phyloP scores from a whole-genome alignment of 2,329 filamentous ascomycete species.

The Xylaria sp. region DNA sequence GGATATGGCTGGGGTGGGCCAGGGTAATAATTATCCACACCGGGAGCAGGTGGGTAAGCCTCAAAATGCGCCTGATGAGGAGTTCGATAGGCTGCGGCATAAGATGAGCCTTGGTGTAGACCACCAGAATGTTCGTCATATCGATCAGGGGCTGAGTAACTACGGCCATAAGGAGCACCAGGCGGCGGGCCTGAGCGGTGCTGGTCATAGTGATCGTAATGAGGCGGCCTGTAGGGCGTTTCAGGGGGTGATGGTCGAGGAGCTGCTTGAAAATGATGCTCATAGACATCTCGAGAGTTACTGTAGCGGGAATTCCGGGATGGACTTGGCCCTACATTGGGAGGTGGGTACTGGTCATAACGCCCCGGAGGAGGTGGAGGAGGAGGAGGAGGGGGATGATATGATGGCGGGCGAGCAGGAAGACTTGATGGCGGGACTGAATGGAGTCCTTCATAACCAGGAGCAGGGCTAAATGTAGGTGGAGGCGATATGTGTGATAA shows the following conservation, averaged over 20 bases:
- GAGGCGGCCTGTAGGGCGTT: conserved; percentile 8
- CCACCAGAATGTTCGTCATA: conserved; percentile 26
- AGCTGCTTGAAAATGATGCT: conserved; percentile 19
- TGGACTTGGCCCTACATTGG: conserved; percentile 11
- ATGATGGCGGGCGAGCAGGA: conserved; percentile 21
- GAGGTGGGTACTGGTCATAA: conserved; percentile 31
- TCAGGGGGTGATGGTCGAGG: conserved; percentile 22
- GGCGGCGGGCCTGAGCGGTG: conserved; percentile 20
- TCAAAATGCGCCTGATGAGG: conserved; percentile 27
- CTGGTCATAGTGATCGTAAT: conserved; percentile 30
- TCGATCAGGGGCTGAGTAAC: conserved; percentile 28
- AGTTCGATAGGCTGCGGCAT: conserved; percentile 12
- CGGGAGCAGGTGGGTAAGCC: conserved; percentile 31
- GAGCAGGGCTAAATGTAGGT: conserved; percentile 35
- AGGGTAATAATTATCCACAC: conserved; percentile 25
- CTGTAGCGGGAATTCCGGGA: conserved; percentile 15
- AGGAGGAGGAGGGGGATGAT: conserved; percentile 25
- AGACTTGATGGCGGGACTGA: conserved; percentile 36
- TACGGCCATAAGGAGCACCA: conserved; percentile 23
- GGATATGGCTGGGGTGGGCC: conserved; percentile 31
- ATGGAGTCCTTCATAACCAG: conserved; percentile 30
- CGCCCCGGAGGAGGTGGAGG: conserved; percentile 18
- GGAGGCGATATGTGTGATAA: conserved; percentile 34
- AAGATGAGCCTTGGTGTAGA: conserved; percentile 9
- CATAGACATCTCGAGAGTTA: conserved; percentile 26